Percentiles rank a stretch among this genome's conserved stretches.
These are phyloP conservation scores for Fraxinus cuspidata DNA, from an alignment of 257 asterid genomes.

Conservation along the genomic window DNA sequence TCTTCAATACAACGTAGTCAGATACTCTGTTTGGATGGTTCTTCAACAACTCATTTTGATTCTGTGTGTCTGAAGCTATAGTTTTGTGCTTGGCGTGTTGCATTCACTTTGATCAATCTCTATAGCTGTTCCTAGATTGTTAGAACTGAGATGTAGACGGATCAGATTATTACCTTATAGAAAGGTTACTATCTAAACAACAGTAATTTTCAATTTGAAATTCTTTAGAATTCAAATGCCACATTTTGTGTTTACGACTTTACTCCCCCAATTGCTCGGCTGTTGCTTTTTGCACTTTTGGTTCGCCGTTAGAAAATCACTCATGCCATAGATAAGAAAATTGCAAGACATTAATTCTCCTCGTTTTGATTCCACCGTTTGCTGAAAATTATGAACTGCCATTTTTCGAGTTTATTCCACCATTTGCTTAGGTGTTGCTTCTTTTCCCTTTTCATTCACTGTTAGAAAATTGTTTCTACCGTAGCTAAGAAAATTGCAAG, in stretches of 20 bases:
- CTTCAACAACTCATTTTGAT: not conserved
- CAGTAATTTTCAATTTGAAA: not conserved
- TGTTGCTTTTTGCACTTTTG: too few relatives aligned
- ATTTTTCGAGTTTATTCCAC: not conserved
- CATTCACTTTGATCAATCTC: not conserved
- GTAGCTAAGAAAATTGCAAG: not conserved
- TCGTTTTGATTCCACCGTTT: too few relatives aligned
- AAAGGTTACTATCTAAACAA: not conserved
- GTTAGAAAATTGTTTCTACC: not conserved
- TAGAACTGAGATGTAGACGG: not conserved
- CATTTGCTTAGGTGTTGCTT: too few relatives aligned
- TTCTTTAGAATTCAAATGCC: not conserved
- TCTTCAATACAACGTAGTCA: not conserved
- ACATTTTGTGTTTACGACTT: too few relatives aligned
- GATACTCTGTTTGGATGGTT: not conserved
- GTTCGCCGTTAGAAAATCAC: too few relatives aligned
- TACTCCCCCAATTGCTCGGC: too few relatives aligned
- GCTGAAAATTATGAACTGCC: not conserved
- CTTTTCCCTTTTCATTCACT: not conserved
- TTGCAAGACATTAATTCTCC: too few relatives aligned
- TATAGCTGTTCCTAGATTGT: not conserved
- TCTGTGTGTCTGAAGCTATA: not conserved
- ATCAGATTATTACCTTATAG: not conserved
- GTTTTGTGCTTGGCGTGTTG: not conserved
- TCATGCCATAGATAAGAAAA: too few relatives aligned